These are phyloP conservation scores for Trebouxiophyceae sp. DNA, from an alignment of 163 green algal genomes.

Conservation along the genomic window DNA sequence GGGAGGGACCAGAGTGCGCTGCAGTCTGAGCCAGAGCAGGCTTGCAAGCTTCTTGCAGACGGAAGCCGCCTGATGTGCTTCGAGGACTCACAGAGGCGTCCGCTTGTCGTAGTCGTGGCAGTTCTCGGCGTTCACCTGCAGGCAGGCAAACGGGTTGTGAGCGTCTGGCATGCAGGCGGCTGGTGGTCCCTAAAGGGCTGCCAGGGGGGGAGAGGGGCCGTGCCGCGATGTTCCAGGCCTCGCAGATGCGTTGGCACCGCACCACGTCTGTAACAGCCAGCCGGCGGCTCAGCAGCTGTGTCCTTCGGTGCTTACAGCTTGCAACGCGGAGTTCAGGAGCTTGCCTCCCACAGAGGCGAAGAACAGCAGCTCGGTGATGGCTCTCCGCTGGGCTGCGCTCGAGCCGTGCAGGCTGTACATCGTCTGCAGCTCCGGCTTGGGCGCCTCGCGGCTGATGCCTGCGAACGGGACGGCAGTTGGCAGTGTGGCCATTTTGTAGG, in stretches of 20 bases:
- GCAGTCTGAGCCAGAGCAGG: background rate
- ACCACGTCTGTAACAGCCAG: too few species aligned
- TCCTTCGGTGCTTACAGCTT: too few species aligned
- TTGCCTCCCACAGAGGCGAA: constrained; percentile 8
- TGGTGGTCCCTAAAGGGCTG: too few species aligned
- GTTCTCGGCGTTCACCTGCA: constrained; percentile 38
- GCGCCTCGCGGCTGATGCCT: background rate
- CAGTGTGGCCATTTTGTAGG: too few species aligned
- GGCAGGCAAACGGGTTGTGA: background rate
- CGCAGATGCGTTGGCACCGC: constrained; percentile 9
- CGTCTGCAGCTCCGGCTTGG: background rate
- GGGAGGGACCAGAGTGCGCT: background rate
- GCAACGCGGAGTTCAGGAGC: too few species aligned
- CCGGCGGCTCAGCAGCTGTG: too few species aligned
- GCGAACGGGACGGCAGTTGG: too few species aligned
- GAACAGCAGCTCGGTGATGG: constrained; percentile 16
- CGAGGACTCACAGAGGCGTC: constrained; percentile 49
- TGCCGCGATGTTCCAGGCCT: constrained; percentile 7
- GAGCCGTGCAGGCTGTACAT: constrained; percentile 7
- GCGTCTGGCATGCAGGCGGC: too few species aligned
- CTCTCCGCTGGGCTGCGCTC: constrained; percentile 2
- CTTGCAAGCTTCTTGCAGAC: too few species aligned
- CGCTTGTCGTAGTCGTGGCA: constrained; percentile 61
- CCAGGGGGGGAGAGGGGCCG: too few species aligned
- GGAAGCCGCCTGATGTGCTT: background rate